Evolutionary conservation across 345 rosid genomes (phyloP).

Genomic region (Camelina laxa): DNA sequence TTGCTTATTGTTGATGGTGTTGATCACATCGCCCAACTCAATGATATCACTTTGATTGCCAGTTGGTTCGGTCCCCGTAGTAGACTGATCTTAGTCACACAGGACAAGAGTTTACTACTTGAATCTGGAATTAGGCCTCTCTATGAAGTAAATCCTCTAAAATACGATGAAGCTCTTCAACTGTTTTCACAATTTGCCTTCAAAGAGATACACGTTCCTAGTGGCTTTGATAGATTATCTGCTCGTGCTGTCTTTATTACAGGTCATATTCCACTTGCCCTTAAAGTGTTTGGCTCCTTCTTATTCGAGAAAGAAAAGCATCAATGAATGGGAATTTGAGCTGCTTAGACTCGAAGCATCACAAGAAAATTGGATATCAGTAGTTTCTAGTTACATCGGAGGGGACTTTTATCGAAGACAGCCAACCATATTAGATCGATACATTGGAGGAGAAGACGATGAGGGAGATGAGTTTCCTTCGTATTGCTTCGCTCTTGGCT

Average conservation of each 20-base stretch:
- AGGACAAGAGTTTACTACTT: not conserved
- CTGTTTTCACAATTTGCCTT: constrained; percentile 23
- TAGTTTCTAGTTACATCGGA: constrained; percentile 20
- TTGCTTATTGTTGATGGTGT: constrained; percentile 19
- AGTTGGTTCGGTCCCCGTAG: constrained; percentile 25
- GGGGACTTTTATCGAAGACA: not conserved
- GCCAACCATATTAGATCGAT: not conserved
- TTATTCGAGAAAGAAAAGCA: constrained; percentile 2
- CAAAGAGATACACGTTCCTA: not conserved
- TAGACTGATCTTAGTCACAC: constrained; percentile 11
- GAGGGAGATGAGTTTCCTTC: not conserved
- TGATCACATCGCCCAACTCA: not conserved
- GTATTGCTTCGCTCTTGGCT: not conserved
- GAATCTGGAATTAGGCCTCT: not conserved
- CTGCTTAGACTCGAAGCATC: constrained; percentile 23
- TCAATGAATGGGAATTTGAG: constrained; percentile 33
- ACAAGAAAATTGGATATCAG: constrained; percentile 1
- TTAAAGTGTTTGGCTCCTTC: constrained; percentile 41
- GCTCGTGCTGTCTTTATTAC: constrained; percentile 8
- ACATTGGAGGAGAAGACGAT: not conserved
- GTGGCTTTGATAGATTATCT: not conserved
- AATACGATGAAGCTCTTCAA: constrained; percentile 18
- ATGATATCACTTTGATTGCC: not conserved
- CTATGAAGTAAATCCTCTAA: constrained; percentile 26
- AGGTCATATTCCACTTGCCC: constrained; percentile 42